phyloP scores from a whole-genome alignment of 257 asterid species.

The Prunella vulgaris region DNA sequence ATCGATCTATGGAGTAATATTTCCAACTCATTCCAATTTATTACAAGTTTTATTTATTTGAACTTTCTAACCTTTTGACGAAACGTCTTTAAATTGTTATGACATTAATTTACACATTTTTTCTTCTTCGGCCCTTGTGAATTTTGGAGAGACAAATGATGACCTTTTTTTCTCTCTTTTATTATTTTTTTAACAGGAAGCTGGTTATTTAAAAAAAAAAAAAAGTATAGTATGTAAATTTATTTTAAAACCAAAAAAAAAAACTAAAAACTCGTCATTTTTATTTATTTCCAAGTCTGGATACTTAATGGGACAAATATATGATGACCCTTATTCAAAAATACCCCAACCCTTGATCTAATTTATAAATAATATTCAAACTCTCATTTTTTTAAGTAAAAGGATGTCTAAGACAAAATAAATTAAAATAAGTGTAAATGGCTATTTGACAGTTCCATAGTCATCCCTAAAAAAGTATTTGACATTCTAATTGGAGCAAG shows the following conservation, averaged over 20 bases:
- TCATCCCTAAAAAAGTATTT: neutral
- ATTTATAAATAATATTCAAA: neutral
- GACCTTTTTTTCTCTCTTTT: too few species aligned
- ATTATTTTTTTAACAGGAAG: neutral
- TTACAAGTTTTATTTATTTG: neutral
- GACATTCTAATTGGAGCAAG: neutral
- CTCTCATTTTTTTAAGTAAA: neutral
- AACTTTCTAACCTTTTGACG: neutral
- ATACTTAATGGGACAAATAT: neutral
- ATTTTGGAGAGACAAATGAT: constrained; percentile 12
- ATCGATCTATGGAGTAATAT: neutral
- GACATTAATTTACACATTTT: neutral
- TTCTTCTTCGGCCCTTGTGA: constrained; percentile 16
- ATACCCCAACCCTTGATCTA: neutral
- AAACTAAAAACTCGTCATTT: neutral
- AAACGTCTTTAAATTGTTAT: neutral
- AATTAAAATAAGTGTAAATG: neutral
- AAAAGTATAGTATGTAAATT: neutral
- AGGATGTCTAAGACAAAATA: neutral
- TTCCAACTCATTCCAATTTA: neutral
- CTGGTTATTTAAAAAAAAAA: neutral
- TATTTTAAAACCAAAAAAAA: too few species aligned
- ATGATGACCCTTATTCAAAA: neutral
- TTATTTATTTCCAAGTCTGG: too few species aligned
- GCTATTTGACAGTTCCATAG: neutral